Conservation (phyloP, 208 protist genomes). For the Leishmania mexicana region DNA sequence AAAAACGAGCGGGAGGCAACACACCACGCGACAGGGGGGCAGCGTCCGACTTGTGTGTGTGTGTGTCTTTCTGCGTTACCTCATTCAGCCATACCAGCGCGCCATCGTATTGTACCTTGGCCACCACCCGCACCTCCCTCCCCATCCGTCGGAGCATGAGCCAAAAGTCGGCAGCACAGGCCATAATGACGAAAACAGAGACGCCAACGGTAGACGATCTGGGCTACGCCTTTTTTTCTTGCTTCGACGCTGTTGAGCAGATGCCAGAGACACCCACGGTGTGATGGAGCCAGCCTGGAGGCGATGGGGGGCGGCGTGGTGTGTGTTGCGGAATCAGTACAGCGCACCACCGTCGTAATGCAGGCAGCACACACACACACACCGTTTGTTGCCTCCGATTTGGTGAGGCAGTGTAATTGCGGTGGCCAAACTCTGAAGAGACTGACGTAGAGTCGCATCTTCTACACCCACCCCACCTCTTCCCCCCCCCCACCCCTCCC, state of each 20-base stretch:
- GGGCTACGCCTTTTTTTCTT: neutral
- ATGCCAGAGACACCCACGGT: neutral
- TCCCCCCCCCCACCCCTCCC: too few species aligned
- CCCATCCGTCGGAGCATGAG: neutral
- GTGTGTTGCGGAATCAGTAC: neutral
- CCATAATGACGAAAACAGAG: neutral
- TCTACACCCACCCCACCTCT: neutral
- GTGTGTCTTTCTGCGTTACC: neutral
- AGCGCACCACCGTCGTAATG: neutral
- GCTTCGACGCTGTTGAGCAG: neutral
- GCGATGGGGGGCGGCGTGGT: neutral
- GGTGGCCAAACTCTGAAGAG: neutral
- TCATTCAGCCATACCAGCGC: neutral
- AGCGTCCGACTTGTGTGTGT: neutral
- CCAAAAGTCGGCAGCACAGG: neutral
- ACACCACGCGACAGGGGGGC: neutral
- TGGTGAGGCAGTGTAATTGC: neutral
- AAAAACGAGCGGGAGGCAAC: neutral
- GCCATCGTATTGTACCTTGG: neutral
- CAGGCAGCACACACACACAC: neutral
- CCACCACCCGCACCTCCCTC: neutral
- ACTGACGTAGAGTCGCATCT: neutral
- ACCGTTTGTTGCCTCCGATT: neutral
- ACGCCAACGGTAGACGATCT: neutral
- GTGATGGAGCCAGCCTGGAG: neutral